Evolutionary conservation across 2,329 filamentous ascomycete species (phyloP).

Genomic region (Neonectria magnoliae): DNA sequence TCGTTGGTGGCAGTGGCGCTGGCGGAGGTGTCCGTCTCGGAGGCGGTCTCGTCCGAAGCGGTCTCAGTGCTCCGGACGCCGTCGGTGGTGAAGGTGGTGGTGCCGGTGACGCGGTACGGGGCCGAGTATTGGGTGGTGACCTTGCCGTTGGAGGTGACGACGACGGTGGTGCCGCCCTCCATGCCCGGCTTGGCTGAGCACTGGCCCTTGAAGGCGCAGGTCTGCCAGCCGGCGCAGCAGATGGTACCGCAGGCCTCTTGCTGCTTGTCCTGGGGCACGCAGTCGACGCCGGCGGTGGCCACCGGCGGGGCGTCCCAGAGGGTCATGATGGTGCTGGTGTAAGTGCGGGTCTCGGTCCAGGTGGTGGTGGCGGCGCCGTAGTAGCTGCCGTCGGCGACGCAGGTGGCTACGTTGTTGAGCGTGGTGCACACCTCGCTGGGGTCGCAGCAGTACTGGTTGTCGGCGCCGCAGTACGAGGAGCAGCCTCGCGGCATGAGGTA

Average conservation of each 20-base stretch:
- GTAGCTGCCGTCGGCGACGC: conserved; percentile 50
- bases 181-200: conserved; percentile 66
- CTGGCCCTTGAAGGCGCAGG: conserved; percentile 68
- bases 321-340: conserved; percentile 68
- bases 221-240: conserved; percentile 77
- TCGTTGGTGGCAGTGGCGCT: conserved; percentile 63
- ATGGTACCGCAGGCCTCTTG: conserved; percentile 73
- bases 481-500: conserved; percentile 63
- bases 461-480: conserved; percentile 62
- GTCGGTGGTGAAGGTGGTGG: conserved; percentile 63
- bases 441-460: conserved; percentile 66
- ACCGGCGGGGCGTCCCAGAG: conserved; percentile 57
- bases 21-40: conserved; percentile 62
- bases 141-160: conserved; percentile 57
- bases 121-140: conserved; percentile 66
- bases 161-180: conserved; percentile 53
- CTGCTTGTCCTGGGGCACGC: conserved; percentile 60
- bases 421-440: conserved; percentile 63
- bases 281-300: conserved; percentile 57
- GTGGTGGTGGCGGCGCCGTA: conserved; percentile 62
- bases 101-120: conserved; percentile 63
- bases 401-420: conserved; percentile 59
- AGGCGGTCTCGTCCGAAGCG: conserved; percentile 56
- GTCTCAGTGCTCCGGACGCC: conserved; percentile 58
- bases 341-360: conserved; percentile 69